Evolutionary conservation across 2,329 filamentous ascomycete species (phyloP).

Genomic region (Verticillium isaacii): DNA sequence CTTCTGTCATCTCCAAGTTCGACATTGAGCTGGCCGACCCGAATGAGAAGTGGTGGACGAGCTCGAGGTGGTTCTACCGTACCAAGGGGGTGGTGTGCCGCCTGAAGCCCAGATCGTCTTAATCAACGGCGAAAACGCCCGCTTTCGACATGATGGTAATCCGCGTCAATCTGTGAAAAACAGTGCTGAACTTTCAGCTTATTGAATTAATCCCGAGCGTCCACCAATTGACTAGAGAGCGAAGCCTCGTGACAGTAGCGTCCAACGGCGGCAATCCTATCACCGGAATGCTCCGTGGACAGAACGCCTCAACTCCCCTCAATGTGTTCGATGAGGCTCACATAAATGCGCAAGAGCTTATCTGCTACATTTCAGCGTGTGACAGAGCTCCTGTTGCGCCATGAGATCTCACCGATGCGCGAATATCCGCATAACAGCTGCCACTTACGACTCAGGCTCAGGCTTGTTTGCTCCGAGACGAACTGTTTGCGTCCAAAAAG

Average conservation of each 20-base stretch:
- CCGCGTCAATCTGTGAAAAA: no score
- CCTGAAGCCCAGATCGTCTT: conserved; percentile 6
- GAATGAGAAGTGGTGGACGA: conserved; percentile 13
- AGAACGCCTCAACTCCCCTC: neutral
- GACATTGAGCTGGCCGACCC: conserved; percentile 27
- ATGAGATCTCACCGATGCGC: neutral
- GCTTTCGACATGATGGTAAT: no score
- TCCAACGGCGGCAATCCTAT: neutral
- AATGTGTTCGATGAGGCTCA: neutral
- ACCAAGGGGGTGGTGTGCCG: conserved; percentile 14
- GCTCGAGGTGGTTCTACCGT: conserved; percentile 14
- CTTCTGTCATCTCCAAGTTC: conserved; percentile 39
- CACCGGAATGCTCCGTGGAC: neutral
- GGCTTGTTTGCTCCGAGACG: neutral
- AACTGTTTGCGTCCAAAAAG: neutral
- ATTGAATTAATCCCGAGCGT: no score
- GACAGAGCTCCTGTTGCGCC: neutral
- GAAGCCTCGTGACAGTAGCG: neutral
- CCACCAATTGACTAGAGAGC: neutral
- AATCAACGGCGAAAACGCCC: no score
- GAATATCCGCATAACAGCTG: neutral
- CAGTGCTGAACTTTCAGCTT: no score
- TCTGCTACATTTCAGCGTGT: neutral
- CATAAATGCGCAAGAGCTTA: neutral
- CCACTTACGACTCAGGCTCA: neutral